Base-by-base conservation (phyloP, 1,139 yeast species). In the Yamadazyma atlantica region DNA sequence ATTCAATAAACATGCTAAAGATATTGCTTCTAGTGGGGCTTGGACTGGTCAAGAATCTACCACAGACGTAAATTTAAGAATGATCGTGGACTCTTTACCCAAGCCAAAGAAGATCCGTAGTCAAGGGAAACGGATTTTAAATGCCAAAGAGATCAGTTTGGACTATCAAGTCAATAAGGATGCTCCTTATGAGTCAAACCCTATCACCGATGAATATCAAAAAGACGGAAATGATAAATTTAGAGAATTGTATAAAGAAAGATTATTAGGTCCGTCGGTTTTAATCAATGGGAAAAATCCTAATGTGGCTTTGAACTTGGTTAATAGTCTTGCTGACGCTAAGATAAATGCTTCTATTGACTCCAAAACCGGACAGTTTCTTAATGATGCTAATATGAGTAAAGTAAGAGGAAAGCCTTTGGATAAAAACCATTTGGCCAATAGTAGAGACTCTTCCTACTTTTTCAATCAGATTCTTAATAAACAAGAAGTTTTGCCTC, bases 401-500 rank as follows among this genome's bases (percentile, higher is more conserved):
- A 49, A 54, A 4, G 76, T 82, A 0, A 62, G 95, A 39, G 95
- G 95, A 0, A 69, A 75, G 47, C 82, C 84, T 2, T 52, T 83
- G 18, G 69, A 69, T 28, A 54, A 56, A 26, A 76, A 72, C 14
- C 86, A 85, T 53, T 62, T 88, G 55, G 82, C 81, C 45, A 80
- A 85, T 49, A 54, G 71, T 29, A 59, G 66, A 7, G 73, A 69
- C 44, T 51, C 71, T 4, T 64, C 61, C 41, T 71, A 66, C 46
- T 71, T 71, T 43, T 58, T 71, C 59, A 70, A 68, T 48, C 70
- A 69, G 44, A 82, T 88, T 34, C 63, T 88, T 42, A 81, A 78
- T 47, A 75, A 78, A 32, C 96, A 88, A 57, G 89, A 86, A 33
- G 81, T 85, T 0, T 66, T 82, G 9, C 96, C 96, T 0, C 94